These are phyloP conservation scores for Lathyrus sativus DNA, from an alignment of 306 rosid species.

Conservation along the genomic window DNA sequence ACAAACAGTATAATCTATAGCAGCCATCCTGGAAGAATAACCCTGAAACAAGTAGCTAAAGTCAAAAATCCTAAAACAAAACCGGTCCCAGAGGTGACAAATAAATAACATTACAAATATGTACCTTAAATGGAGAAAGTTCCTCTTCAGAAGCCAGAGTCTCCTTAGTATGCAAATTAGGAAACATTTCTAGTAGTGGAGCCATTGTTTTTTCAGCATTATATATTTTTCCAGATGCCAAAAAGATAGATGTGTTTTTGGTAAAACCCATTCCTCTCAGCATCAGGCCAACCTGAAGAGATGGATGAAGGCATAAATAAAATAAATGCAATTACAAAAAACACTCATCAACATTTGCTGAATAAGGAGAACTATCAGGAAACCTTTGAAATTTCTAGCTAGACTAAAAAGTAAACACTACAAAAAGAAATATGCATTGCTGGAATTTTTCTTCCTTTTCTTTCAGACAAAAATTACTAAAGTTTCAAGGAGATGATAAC, in stretches of 20 bases:
- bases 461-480: neutral
- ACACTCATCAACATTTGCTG: neutral
- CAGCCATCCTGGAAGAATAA: constrained; percentile 99
- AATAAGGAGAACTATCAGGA: constrained; percentile 1
- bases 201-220: constrained; percentile 83
- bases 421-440: constrained; percentile 13
- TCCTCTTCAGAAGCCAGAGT: constrained; percentile 82
- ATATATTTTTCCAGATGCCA: constrained; percentile 94
- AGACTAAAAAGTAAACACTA: constrained; percentile 25
- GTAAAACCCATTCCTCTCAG: constrained; percentile 97
- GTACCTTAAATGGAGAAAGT: constrained; percentile 75
- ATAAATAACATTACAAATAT: constrained; percentile 31
- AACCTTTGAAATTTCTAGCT: constrained; percentile 26
- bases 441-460: constrained; percentile 29
- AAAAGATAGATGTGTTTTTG: constrained; percentile 74
- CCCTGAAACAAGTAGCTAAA: constrained; percentile 58
- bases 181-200: constrained; percentile 87
- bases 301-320: constrained; percentile 19
- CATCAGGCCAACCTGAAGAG: constrained; percentile 90
- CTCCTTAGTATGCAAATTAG: constrained; percentile 84
- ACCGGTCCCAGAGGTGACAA: constrained; percentile 23
- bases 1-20: constrained; percentile 96
- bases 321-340: constrained; percentile 1
- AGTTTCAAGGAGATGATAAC: constrained; percentile 48
- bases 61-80: constrained; percentile 47